Conservation (phyloP, 2,329 filamentous ascomycete genomes). For the Fusarium vanettenii region DNA sequence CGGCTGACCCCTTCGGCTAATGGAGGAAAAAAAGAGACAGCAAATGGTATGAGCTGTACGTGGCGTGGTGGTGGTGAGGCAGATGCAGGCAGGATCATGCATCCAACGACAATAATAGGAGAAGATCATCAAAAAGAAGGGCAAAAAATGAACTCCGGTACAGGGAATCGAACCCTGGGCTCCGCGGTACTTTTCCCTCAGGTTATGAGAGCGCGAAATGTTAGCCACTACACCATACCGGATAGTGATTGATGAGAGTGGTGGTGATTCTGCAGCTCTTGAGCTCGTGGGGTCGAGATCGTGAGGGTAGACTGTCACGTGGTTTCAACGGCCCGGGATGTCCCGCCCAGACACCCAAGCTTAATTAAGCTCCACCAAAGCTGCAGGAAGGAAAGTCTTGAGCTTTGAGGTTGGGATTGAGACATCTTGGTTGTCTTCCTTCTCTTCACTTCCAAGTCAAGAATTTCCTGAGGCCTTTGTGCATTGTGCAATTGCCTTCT, state of each 20-base stretch:
- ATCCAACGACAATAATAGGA: not conserved
- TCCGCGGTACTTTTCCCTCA: not conserved
- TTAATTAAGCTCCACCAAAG: constrained; percentile 16
- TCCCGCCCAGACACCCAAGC: not conserved
- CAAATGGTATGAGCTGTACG: constrained; percentile 17
- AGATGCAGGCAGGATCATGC: constrained; percentile 13
- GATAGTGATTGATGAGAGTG: constrained; percentile 14
- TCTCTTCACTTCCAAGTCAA: not conserved
- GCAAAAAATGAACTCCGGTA: constrained; percentile 9
- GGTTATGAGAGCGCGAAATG: constrained; percentile 48
- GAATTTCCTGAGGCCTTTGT: not conserved
- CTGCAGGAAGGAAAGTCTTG: constrained; percentile 15
- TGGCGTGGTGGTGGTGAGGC: constrained; percentile 13
- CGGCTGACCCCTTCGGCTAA: constrained; percentile 16
- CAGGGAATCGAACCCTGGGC: not conserved
- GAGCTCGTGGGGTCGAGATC: not conserved
- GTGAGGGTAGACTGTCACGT: not conserved
- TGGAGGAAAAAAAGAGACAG: constrained; percentile 19
- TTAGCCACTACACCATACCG: constrained; percentile 51
- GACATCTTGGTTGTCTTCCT: not conserved
- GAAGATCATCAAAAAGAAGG: not conserved
- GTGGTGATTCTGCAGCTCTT: not conserved
- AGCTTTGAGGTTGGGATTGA: not conserved
- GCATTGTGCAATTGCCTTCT: not conserved
- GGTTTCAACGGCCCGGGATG: not conserved